Percentiles rank a stretch among this genome's conserved stretches.
phyloP scores from a whole-genome alignment of 1,139 yeast genomes.

The Suhomyces guaymorum region DNA sequence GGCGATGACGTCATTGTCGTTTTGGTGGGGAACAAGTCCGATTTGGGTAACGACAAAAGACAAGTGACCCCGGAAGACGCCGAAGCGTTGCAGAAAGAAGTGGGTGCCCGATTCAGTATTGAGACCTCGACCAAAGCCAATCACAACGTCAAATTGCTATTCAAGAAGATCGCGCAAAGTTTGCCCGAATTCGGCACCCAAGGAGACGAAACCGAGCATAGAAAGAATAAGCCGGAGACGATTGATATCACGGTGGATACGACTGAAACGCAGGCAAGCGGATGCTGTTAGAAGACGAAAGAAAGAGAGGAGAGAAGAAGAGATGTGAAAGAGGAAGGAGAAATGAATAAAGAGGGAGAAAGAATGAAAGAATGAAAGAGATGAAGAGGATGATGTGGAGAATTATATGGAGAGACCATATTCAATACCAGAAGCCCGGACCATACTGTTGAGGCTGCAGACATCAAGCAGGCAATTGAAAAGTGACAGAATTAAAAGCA shows the following conservation, averaged over 20 bases:
- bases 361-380: no score
- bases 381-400: no score
- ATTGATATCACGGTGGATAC: constrained; percentile 44
- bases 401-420: no score
- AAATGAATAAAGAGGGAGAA: no score
- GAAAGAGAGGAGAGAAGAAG: no score
- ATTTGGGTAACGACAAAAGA: constrained; percentile 56
- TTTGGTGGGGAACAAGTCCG: constrained; percentile 79
- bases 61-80: constrained; percentile 69
- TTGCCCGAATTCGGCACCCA: constrained; percentile 66
- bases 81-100: constrained; percentile 52
- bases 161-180: constrained; percentile 87
- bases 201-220: constrained; percentile 26
- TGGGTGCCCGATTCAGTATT: constrained; percentile 77
- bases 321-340: no score
- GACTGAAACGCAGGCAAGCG: constrained; percentile 11
- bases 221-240: constrained; percentile 41
- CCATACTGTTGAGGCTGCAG: no score
- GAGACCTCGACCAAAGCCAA: constrained; percentile 97
- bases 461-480: no score
- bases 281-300: constrained; percentile 24
- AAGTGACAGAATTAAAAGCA: no score
- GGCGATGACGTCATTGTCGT: constrained; percentile 68
- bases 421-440: no score
- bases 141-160: constrained; percentile 84